Evolutionary conservation across 2,329 filamentous ascomycete genomes (phyloP), one percentile per base, ranked within the genome.

Genomic region (Scortechinia acanthostroma): DNA sequence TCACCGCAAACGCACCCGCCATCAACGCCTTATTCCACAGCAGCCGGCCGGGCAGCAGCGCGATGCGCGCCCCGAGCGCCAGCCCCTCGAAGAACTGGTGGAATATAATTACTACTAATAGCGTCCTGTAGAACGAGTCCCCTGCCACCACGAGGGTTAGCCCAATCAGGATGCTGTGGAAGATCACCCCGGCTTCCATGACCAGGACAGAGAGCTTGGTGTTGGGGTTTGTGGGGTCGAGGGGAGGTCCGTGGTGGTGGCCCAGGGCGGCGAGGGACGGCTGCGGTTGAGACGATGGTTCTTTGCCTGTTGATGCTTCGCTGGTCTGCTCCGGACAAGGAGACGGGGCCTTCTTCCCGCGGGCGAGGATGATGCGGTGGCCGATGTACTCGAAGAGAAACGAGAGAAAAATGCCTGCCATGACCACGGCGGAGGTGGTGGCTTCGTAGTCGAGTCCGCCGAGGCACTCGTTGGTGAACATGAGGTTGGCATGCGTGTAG

Each of bases 11-110:
- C 0, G 73, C 69, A 1, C 61, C 51, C 0, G 75, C 84, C 64
- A 91, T 79, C 13, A 77, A 49, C 2, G 80, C 61, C 56, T 88
- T 85, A 49, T 69, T 69, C 4, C 53, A 43, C 1, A 55, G 55
- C 3, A 56, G 52, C n/a, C 61, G 56, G 3, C 52, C 51, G 4
- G 53, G 15, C 10, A 30, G 25, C n/a, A 30, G 25, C 10, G 83
- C 81, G 49, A 89, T 88, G 14, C 82, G 77, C 5, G 79, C 78
- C 16, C 86, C 85, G 1, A 90, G 77, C 0, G 86, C 86, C 42
- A 90, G 70, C 3, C 86, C 86, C 57, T 89, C 85, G 53, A 91
- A 88, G 67, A 86, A 79, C 55, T 89, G 86, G 56, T 89, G 86
- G 65, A 89, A 88, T 46, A 88, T 64, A 47, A 90, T 86, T 45